Conservation (phyloP, 306 rosid genomes). For the Vigna radiata region DNA sequence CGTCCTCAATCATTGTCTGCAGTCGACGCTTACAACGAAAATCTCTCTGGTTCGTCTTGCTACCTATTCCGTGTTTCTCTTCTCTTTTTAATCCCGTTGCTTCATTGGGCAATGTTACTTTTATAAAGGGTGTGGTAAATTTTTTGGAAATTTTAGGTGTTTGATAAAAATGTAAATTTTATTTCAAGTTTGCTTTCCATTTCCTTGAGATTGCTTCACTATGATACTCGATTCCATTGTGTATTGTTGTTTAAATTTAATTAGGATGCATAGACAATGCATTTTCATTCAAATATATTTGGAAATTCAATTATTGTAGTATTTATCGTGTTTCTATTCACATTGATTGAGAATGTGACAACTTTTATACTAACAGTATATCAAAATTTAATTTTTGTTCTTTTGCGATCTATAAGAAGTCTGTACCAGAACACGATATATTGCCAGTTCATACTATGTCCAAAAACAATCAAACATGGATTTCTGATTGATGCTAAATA, state of each 20-base stretch:
- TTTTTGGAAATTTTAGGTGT: not conserved
- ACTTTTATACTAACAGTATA: not conserved
- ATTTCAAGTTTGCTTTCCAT: not conserved
- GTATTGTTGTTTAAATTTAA: not conserved
- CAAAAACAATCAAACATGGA: not conserved
- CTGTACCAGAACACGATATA: too few relatives aligned
- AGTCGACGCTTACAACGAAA: not conserved
- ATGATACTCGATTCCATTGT: not conserved
- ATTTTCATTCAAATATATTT: not conserved
- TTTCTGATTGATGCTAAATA: not conserved
- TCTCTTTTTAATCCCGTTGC: not conserved
- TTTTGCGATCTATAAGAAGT: not conserved
- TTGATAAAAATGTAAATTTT: not conserved
- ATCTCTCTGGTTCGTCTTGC: slow-evolving; percentile 11
- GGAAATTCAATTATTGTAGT: not conserved
- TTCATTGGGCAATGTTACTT: not conserved
- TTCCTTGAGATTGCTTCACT: not conserved
- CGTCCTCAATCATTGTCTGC: slow-evolving; percentile 47
- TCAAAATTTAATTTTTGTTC: not conserved
- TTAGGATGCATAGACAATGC: too few relatives aligned
- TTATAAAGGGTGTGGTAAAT: not conserved
- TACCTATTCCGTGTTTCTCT: not conserved
- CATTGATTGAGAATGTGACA: not conserved
- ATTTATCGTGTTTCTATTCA: not conserved
- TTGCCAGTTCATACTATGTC: not conserved